These are phyloP conservation scores for Kodamaea neixiangensis DNA, from an alignment of 805 yeast species.

Conservation along the genomic window DNA sequence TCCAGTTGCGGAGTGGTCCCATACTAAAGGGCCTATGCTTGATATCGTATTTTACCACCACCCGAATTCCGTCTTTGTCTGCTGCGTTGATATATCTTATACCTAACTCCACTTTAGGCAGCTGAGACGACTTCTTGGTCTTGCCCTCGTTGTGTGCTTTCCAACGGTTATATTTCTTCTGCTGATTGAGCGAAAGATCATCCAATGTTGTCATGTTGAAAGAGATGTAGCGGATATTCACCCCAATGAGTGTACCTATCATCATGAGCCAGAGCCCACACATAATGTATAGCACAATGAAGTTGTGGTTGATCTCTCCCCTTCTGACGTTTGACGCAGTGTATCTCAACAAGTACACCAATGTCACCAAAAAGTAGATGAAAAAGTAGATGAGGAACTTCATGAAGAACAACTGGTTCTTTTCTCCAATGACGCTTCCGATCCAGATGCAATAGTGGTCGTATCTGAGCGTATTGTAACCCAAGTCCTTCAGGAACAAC, in stretches of 20 bases:
- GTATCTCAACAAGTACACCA: conserved; percentile 27
- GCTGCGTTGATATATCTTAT: conserved; percentile 47
- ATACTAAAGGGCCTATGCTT: conserved; percentile 36
- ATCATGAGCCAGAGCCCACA: conserved; percentile 49
- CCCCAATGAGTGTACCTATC: conserved; percentile 40
- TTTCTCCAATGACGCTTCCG: conserved; percentile 68
- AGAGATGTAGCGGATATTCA: conserved; percentile 47
- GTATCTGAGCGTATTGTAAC: conserved; percentile 66
- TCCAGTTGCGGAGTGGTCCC: conserved; percentile 39
- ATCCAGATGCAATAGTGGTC: conserved; percentile 87
- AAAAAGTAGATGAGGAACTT: conserved; percentile 47
- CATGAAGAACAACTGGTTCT: conserved; percentile 62
- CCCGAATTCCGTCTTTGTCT: conserved; percentile 28
- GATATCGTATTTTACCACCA: conserved; percentile 36
- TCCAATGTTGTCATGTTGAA: conserved; percentile 62
- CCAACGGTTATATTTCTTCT: conserved; percentile 33
- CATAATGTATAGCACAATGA: conserved; percentile 48
- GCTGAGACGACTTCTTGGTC: conserved; percentile 10
- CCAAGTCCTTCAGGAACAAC: conserved; percentile 63
- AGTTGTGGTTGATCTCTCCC: conserved; percentile 44
- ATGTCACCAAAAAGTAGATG: conserved; percentile 31
- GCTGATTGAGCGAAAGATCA: conserved; percentile 40
- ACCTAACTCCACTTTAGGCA: conserved; percentile 33
- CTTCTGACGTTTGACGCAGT: conserved; percentile 23
- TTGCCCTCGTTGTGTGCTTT: conserved; percentile 13